Base-by-base conservation (phyloP, 1,139 yeast species). In the Hansenula lynferdii region DNA sequence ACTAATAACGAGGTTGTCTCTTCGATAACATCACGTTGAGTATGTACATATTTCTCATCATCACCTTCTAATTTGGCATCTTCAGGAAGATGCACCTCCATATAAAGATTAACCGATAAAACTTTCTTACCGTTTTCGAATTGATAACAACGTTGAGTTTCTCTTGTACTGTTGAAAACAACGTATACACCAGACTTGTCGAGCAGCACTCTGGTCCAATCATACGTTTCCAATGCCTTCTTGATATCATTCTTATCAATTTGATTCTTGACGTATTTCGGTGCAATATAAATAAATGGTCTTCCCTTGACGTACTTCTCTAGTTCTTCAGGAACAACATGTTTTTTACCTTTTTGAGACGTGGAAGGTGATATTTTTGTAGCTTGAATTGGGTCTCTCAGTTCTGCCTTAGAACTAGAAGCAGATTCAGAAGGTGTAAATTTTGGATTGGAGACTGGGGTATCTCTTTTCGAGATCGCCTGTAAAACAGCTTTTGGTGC, bases 151-250 rank as follows among this genome's bases (percentile, higher is more conserved):
- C 72, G 62, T 45, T 75, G 75, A 30, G 94, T 86, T 43, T 84
- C 87, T 29, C 65, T 63, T 18, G 77, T 58, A 25, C 77, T 68
- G 50, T 78, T 77, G 59, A 87, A 87, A 1, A 85, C 79, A 32
- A 86, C 67, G 52, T 74, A 87, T 48, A 82, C 80, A 0, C 96
- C 96, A 5, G 71, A 58, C 27, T 65, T 62, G 47, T 83, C 90
- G 4, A 77, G 69, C 36, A 83, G 55, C 2, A 85, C 75, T 42
- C 85, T 65, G 0, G 78, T 72, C 81, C 89, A 82, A 40, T 72
- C 76, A 50, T 83, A 82, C 41, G 51, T 48, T 34, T 65, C 69
- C 29, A 82, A 62, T 9, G 65, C 62, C 25, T 70, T 66, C 49
- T 79, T 75, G 35, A 82, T 57, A 45, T 79, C 85, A 40, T 67